Evolutionary conservation across 2,329 filamentous ascomycete genomes (phyloP).

Genomic region (Catunica adiposa): DNA sequence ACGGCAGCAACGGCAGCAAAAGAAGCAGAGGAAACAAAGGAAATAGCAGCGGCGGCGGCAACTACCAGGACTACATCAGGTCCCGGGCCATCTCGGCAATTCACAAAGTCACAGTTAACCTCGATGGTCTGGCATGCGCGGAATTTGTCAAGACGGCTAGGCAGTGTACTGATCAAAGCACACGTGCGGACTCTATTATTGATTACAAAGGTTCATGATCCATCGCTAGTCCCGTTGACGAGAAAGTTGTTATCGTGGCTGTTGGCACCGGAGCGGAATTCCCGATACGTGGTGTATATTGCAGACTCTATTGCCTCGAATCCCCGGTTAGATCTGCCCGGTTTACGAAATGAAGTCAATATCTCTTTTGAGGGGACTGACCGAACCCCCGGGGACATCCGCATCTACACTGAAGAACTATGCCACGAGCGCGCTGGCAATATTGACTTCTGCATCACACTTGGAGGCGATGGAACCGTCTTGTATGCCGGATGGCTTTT

Average conservation of each 20-base stretch:
- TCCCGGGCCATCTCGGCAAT: slow-evolving; percentile 39
- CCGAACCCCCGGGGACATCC: slow-evolving; percentile 38
- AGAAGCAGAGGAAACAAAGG: neutral
- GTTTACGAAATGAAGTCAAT: slow-evolving; percentile 45
- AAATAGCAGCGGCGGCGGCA: neutral
- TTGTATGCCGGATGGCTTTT: slow-evolving; percentile 95
- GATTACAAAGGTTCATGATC: slow-evolving; percentile 82
- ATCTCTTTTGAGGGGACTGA: slow-evolving; percentile 20
- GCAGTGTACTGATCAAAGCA: slow-evolving; percentile 67
- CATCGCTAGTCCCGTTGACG: slow-evolving; percentile 59
- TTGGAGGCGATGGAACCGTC: slow-evolving; percentile 93
- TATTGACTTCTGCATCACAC: slow-evolving; percentile 85
- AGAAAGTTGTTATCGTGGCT: slow-evolving; percentile 68
- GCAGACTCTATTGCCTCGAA: slow-evolving; percentile 59
- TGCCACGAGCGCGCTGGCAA: slow-evolving; percentile 64
- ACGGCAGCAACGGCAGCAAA: neutral
- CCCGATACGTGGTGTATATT: slow-evolving; percentile 64
- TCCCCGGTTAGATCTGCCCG: slow-evolving; percentile 55
- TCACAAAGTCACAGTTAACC: slow-evolving; percentile 86
- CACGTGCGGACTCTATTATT: slow-evolving; percentile 72
- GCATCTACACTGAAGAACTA: slow-evolving; percentile 70
- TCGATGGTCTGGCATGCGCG: slow-evolving; percentile 96
- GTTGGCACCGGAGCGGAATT: slow-evolving; percentile 49
- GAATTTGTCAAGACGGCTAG: slow-evolving; percentile 71
- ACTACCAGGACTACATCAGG: neutral